A percentile compares a stretch with the other conserved stretches of the same genome.
Conservation (phyloP, 257 asterid genomes). For the Nicotiana obtusifolia region DNA sequence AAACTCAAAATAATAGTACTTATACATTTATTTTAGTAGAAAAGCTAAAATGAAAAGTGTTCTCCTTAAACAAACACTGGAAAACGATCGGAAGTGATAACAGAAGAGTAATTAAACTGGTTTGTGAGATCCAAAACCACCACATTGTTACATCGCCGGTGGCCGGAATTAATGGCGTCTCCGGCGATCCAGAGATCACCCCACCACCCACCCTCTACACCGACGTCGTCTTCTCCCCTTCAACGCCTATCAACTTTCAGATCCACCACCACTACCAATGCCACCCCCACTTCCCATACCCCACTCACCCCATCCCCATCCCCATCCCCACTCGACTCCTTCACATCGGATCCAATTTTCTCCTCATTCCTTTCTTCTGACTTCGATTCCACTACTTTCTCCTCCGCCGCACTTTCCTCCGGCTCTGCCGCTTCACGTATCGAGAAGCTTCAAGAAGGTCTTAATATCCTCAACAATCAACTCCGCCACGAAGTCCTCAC, state of each 20-base stretch:
- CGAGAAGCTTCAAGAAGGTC: conserved; percentile 85
- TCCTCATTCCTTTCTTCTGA: conserved; percentile 79
- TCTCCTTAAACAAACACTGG: no score
- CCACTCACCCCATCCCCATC: conserved; percentile 21
- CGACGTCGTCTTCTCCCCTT: conserved; percentile 40
- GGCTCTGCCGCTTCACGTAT: conserved; percentile 94
- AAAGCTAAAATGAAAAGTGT: no score
- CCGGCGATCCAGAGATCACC: conserved; percentile 42
- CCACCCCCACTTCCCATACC: conserved; percentile 20
- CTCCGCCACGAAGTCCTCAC: conserved; percentile 86
- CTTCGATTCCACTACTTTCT: conserved; percentile 81
- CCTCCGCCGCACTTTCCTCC: conserved; percentile 94
- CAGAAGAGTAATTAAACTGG: no score
- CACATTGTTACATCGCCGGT: not conserved
- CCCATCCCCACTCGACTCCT: conserved; percentile 43
- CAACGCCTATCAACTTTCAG: conserved; percentile 73
- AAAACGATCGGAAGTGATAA: no score
- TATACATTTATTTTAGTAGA: no score
- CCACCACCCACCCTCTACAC: not conserved
- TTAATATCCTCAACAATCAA: conserved; percentile 72
- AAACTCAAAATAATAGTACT: no score
- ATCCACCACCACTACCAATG: conserved; percentile 16
- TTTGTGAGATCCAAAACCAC: no score
- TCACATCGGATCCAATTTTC: conserved; percentile 80
- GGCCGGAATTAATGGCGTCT: conserved; percentile 43